Evolutionary conservation across 768 basidiomycete species (phyloP), one percentile per base, ranked within the genome.

Genomic region (Coprinopsis strossmayeri): DNA sequence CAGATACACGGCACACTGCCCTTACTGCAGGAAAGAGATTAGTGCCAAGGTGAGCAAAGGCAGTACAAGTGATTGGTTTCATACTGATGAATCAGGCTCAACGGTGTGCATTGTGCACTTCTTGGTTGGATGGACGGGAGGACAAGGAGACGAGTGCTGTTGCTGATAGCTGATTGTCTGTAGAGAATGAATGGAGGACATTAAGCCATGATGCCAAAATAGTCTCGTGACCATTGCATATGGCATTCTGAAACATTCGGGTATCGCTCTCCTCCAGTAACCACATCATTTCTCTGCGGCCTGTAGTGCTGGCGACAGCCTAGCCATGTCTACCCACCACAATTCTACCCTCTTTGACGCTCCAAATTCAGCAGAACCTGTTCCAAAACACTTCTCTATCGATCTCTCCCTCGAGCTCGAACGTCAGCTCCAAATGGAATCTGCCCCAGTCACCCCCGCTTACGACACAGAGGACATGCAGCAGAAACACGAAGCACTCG

Each of bases 331-430:
- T 44, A 57, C 57, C 28, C 59, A 63, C 56, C 58, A 55, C 55
- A 58, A 59, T 54, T 17, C 67, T 26, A 39, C 46, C 46, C 46
- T 26, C 17, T 69, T 69, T 50, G 67, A 69, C 53, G 69, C 66
- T 30, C 69, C 67, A 38, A 61, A 64, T 45, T 67, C 64, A 34
- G 52, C 57, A 40, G 61, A 56, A 59, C 24, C 46, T 42, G 41
- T 45, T 55, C 43, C 52, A 45, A 63, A 62, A 46, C 74, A 69
- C 38, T 76, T 72, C 54, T 87, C 86, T 25, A 87, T 90, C 60
- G 88, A 91, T 65, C 77, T 87, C 52, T 78, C 79, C 41, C 76
- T 91, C 53, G 87, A 87, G 57, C 79, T 91, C 53, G 89, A 91
- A 61, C 80, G 76, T 45, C 81, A 88, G 65, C 76, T 91, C 34